Evolutionary conservation across 805 yeast genomes (phyloP).

Genomic region (Torulaspora delbrueckii): DNA sequence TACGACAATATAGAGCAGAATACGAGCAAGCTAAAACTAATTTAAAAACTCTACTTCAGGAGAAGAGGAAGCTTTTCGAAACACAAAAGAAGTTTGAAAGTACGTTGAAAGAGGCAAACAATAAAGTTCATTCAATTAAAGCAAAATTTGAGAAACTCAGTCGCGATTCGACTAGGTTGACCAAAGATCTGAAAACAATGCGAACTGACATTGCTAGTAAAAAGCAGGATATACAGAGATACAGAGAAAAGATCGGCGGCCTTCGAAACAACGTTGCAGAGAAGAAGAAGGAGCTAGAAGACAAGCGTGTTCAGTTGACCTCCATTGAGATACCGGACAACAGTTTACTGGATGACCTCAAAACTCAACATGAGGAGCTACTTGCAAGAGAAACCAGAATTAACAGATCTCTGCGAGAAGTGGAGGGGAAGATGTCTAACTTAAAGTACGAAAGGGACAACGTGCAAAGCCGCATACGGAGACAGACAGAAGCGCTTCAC

Average conservation of each 20-base stretch:
- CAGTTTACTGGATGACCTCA: conserved; percentile 13
- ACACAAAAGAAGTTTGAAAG: conserved; percentile 32
- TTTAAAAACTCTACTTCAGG: conserved; percentile 23
- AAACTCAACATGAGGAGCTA: conserved; percentile 24
- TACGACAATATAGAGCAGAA: conserved; percentile 27
- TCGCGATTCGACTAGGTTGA: conserved; percentile 7
- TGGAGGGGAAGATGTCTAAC: conserved; percentile 33
- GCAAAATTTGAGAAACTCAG: conserved; percentile 8
- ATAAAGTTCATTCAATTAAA: conserved; percentile 30
- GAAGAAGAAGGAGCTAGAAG: conserved; percentile 10
- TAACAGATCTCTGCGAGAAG: conserved; percentile 17
- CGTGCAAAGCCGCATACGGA: conserved; percentile 33
- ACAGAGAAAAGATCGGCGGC: conserved; percentile 20
- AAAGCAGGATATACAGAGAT: conserved; percentile 19
- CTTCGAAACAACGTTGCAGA: conserved; percentile 15
- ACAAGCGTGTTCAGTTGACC: conserved; percentile 7
- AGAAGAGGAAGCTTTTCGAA: conserved; percentile 26
- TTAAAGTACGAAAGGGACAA: conserved; percentile 41
- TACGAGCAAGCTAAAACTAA: conserved; percentile 29
- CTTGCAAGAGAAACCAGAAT: conserved; percentile 18
- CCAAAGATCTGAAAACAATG: conserved; percentile 14
- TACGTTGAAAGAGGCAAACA: conserved; percentile 37
- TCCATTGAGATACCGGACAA: conserved; percentile 18
- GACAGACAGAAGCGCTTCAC: conserved; percentile 36
- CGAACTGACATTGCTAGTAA: conserved; percentile 16